Base-by-base conservation (phyloP, 192 early-diverging fungal species). In the Backusella psychrophila region DNA sequence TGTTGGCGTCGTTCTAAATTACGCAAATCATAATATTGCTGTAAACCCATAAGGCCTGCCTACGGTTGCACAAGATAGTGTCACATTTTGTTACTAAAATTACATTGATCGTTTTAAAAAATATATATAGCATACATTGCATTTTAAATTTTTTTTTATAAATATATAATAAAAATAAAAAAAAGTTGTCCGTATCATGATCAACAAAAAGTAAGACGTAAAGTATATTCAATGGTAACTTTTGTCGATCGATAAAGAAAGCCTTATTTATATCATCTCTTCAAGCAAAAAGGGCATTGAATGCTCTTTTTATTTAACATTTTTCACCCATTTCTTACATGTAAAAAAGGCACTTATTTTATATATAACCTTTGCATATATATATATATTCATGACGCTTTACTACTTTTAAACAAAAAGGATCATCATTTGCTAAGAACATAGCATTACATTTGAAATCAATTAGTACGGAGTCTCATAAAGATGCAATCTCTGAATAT, bases 1-100 rank as follows among this genome's bases (percentile, higher is more conserved):
- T 66, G 74, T 75, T 23, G 74, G 74, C 41, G 74, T 75, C 19
- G 74, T 68, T 67, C 74, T 75, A 41, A 63, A 75, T 66, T 75
- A 75, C 31, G 74, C 52, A 33, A 65, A 42, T 46, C 42, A 73
- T 49, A 33, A 33, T 33, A 33, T 33, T 33, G 21, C 68, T 39
- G 5, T 26, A 14, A 29, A 11, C 59, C 59, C 59, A 23, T 49
- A 49, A 49, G n/a, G 19, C n/a, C 46, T n/a, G 6, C 14, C 0
- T 15, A 39, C 1, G 9, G 46, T 49, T 49, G 46, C 46, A 49
- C 46, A 44, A 44, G 4, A 44, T 39, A n/a, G 19, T 49, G 19
- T 49, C 46, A 49, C 19, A 49, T 49, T 49, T 49, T 14, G 46
- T 49, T n/a, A 49, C 46, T 49, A 49, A 49, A 49, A 49, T 49